Evolutionary conservation across 306 rosid species (phyloP), one percentile per base, ranked within the genome.

Genomic region (Quercus variabilis): DNA sequence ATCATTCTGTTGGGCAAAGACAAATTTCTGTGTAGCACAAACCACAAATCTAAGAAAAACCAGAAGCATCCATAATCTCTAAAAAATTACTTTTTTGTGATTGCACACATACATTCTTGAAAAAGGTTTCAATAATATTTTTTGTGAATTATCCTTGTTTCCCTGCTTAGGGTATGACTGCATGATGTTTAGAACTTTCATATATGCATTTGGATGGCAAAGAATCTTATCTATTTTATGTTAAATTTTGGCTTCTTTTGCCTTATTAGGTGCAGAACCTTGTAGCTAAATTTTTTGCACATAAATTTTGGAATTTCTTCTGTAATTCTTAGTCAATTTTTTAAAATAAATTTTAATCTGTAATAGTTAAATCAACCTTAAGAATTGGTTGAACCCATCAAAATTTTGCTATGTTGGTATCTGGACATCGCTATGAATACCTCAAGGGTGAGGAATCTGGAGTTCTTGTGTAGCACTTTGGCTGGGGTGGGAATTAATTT

Each of bases 11-110:
- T 6, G 38, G 9, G 21, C 23, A 8, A 67, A 33, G 43, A 67
- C 6, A 67, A 17, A 67, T 21, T 79, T 81, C 20, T 69, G n/a
- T 78, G 49, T 69, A 58, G 51, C 20, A 6, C 64, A 20, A 56
- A 26, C 43, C 35, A 3, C 19, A 28, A 80, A 38, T 76, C 25
- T 75, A 1, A 17, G 62, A 73, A 70, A 30, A 74, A 41, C 20
- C n/a, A 69, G 49, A 13, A 55, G 68, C 56, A 65, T 62, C 64
- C 71, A 55, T 75, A 46, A 38, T 56, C 51, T 67, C 58, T 38
- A 2, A 58, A 46, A 55, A 15, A 74, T 26, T 5, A 76, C 56
- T 60, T 69, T 35, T 55, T 75, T 49, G 77, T 9, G 54, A 41
- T 51, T 55, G 52, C 73, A 55, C 55, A 62, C 12, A 69, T 69